Evolutionary conservation across 495 filamentous ascomycete genomes (phyloP), one percentile per base, ranked within the genome.

Genomic region (Aspergillus bertholletiae): DNA sequence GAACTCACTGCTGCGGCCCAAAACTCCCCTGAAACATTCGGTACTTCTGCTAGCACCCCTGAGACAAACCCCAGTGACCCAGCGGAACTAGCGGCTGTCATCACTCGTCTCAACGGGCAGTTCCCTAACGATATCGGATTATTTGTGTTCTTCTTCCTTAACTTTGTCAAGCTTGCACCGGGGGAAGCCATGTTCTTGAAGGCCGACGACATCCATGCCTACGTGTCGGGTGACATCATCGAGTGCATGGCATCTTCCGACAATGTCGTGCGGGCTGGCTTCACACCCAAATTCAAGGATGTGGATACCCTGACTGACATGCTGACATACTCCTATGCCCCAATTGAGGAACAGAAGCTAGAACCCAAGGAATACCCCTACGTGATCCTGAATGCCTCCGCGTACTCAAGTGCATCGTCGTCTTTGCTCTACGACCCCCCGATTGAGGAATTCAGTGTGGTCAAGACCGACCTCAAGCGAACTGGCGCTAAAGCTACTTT

Each of bases 181-280:
- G 94, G 94, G 28, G 93, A 98, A 70, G 94, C 92, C 15, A 91
- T 98, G 79, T 98, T 97, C 74, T 75, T 98, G 21, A 89, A 88
- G 61, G 94, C 94, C 15, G 90, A 98, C 62, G 94, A 97, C 61
- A 96, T 97, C 56, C 94, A 98, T 66, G 94, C 94, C 18, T 98
- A 98, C 69, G 79, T 98, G 28, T 91, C 87, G 22, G 94, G 94
- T 41, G 94, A 98, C 55, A 96, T 98, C 61, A 91, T 98, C 61
- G 94, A 98, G 73, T 97, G 94, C 78, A 98, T 98, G 94, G 94
- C 94, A 1, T 88, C 90, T 20, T 95, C 89, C 30, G 94, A 98
- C 75, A 98, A 98, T 58, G 94, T 98, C 7, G 92, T 98, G 20
- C 92, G 94, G 28, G 94, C 94, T 2, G 94, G 94, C 18, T 92